Percentiles rank a stretch among this genome's conserved stretches.
Evolutionary conservation across 2,329 filamentous ascomycete species (phyloP).

Genomic region (Sporothrix schenckii): DNA sequence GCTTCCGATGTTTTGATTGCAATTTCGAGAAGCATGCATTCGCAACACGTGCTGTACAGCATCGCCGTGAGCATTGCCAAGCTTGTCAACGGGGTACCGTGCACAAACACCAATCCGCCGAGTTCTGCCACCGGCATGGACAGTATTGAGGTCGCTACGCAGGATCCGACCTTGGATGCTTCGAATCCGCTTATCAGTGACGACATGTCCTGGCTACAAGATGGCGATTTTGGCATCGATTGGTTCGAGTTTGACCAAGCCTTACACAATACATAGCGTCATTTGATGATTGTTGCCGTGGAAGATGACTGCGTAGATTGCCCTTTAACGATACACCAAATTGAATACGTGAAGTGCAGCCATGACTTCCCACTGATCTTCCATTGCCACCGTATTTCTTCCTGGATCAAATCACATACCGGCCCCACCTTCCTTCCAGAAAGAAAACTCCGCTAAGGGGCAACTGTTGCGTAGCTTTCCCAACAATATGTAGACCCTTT

Average conservation of each 20-base stretch:
- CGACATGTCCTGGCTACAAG: conserved; percentile 10
- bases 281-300: too few relatives aligned
- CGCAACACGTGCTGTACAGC: neutral
- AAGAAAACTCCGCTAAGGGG: too few relatives aligned
- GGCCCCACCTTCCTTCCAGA: too few relatives aligned
- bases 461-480: too few relatives aligned
- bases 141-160: neutral
- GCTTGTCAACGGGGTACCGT: neutral
- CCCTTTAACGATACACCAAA: too few relatives aligned
- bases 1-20: neutral
- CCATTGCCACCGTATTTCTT: too few relatives aligned
- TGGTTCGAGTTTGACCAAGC: conserved; percentile 20
- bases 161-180: neutral
- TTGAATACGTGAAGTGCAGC: too few relatives aligned
- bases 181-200: neutral
- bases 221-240: conserved; percentile 14
- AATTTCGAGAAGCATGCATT: neutral
- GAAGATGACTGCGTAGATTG: too few relatives aligned
- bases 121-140: neutral
- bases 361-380: too few relatives aligned
- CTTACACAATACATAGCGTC: neutral
- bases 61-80: neutral
- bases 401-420: too few relatives aligned
- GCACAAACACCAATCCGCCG: neutral
- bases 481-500: too few relatives aligned